These are phyloP conservation scores for Mallotus japonicus DNA, from an alignment of 441 rosid genomes.

Conservation along the genomic window DNA sequence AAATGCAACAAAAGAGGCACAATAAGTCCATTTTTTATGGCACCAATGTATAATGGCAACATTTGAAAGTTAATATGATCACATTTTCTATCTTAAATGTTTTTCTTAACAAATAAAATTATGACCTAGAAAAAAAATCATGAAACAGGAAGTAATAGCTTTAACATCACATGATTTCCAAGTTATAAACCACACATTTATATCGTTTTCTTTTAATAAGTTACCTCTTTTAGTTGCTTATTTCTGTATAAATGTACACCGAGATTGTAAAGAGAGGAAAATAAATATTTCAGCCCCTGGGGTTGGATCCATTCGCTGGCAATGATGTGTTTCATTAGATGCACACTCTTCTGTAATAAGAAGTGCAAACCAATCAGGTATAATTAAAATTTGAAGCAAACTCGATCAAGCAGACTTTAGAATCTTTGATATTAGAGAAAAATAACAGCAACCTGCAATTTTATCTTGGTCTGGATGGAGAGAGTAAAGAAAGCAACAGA, in stretches of 20 bases:
- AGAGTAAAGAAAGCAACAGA: slow-evolving; percentile 78
- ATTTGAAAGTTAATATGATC: neutral
- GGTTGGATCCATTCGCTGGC: slow-evolving; percentile 60
- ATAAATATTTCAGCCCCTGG: slow-evolving; percentile 64
- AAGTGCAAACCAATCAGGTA: slow-evolving; percentile 30
- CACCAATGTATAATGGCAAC: neutral
- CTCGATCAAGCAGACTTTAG: neutral
- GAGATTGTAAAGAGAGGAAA: slow-evolving; percentile 58
- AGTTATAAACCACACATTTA: slow-evolving; percentile 6
- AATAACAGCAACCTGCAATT: slow-evolving; percentile 52
- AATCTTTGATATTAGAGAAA: slow-evolving; percentile 15
- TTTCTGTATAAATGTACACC: slow-evolving; percentile 68
- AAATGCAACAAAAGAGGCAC: neutral
- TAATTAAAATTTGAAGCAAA: neutral
- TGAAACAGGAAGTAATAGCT: neutral
- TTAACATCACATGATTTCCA: neutral
- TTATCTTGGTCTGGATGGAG: slow-evolving; percentile 54
- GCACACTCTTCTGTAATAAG: slow-evolving; percentile 53
- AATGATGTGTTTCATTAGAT: slow-evolving; percentile 52
- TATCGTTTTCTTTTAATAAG: neutral
- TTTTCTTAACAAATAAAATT: slow-evolving; percentile 6
- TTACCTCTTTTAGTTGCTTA: slow-evolving; percentile 73
- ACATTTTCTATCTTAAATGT: neutral
- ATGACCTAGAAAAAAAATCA: neutral
- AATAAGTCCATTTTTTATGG: neutral